Evolutionary conservation across 352 stramenopile genomes (phyloP).

Genomic region (Phytopythium sindhum): DNA sequence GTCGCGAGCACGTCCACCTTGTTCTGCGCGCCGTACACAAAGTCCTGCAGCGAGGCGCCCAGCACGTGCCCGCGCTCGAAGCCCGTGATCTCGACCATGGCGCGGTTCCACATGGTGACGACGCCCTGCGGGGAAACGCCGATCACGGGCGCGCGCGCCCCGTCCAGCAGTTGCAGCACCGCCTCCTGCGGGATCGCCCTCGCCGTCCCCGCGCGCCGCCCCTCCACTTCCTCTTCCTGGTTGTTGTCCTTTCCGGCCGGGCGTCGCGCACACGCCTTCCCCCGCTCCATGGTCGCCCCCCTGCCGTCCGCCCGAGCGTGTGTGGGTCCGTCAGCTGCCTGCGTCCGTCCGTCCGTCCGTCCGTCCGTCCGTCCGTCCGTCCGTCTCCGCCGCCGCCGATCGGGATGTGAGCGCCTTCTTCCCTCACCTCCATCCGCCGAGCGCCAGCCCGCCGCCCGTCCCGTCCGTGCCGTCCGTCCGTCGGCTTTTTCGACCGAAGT

Average conservation of each 20-base stretch:
- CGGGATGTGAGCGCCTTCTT: too few species aligned
- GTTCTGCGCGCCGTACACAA: conserved; percentile 44
- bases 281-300: too few species aligned
- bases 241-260: too few species aligned
- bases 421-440: too few species aligned
- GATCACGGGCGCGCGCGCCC: conserved; percentile 66
- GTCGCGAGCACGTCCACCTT: conserved; percentile 28
- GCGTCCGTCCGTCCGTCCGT: too few species aligned
- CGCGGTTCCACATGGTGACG: conserved; percentile 68
- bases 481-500: neutral
- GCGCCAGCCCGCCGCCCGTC: too few species aligned
- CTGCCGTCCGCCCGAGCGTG: too few species aligned
- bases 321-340: too few species aligned
- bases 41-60: conserved; percentile 37
- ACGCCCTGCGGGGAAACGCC: conserved; percentile 43
- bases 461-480: too few species aligned
- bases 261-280: too few species aligned
- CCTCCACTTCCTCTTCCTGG: too few species aligned
- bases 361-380: neutral
- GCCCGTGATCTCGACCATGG: conserved; percentile 53
- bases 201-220: too few species aligned
- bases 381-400: neutral
- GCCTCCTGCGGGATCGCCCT: conserved; percentile 8
- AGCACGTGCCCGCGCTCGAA: conserved; percentile 37
- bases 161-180: conserved; percentile 41